Conservation (phyloP, 768 basidiomycete species). For the Postia placenta region DNA sequence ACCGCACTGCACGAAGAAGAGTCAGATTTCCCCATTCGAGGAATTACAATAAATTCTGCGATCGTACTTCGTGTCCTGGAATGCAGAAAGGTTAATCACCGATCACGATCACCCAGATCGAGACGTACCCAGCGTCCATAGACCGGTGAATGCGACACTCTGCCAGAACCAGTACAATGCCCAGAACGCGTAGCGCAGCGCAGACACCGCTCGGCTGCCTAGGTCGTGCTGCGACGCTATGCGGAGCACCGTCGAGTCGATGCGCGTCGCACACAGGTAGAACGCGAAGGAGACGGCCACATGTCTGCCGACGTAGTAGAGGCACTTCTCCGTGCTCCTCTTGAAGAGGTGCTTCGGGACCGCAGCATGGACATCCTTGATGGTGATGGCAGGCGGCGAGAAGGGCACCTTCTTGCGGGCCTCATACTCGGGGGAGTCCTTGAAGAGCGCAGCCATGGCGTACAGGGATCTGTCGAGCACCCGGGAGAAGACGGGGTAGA, state of each 20-base stretch:
- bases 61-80: slow-evolving; percentile 40
- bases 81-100: not conserved
- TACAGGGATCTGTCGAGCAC: not conserved
- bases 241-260: slow-evolving; percentile 16
- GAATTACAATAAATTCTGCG: not conserved
- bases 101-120: not conserved
- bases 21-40: not conserved
- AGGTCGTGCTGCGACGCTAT: not conserved
- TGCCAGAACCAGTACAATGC: slow-evolving; percentile 22
- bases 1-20: slow-evolving; percentile 32
- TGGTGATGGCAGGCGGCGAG: slow-evolving; percentile 29
- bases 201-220: not conserved
- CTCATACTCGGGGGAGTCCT: slow-evolving; percentile 44
- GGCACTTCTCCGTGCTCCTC: slow-evolving; percentile 36
- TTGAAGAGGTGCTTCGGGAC: slow-evolving; percentile 44
- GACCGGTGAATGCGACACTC: slow-evolving; percentile 17
- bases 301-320: slow-evolving; percentile 39
- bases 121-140: slow-evolving; percentile 19
- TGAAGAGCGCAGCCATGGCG: not conserved
- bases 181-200: slow-evolving; percentile 8
- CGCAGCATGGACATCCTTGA: slow-evolving; percentile 41
- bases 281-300: slow-evolving; percentile 32
- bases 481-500: not conserved
- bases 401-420: slow-evolving; percentile 34
- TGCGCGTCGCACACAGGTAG: slow-evolving; percentile 33